These are phyloP conservation scores for Phytophthora rubi DNA, from an alignment of 352 stramenopile species.

Conservation along the genomic window DNA sequence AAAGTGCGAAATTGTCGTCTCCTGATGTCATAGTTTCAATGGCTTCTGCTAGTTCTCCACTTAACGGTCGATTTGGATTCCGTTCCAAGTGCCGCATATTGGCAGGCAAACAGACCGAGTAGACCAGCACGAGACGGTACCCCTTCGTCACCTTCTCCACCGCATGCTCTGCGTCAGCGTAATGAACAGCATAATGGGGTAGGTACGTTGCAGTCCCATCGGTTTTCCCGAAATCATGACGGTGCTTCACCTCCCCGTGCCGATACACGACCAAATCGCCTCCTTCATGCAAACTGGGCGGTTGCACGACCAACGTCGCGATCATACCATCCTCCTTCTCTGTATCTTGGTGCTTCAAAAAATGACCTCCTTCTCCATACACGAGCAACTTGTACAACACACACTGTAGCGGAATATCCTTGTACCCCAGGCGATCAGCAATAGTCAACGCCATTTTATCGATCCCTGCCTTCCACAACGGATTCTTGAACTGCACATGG, in stretches of 20 bases:
- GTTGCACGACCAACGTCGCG: constrained; percentile 36
- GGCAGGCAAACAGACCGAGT: constrained; percentile 33
- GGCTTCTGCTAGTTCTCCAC: constrained; percentile 14
- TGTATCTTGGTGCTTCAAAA: constrained; percentile 49
- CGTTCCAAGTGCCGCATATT: constrained; percentile 17
- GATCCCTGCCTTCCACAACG: constrained; percentile 9
- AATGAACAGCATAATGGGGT: constrained; percentile 32
- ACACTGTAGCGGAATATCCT: constrained; percentile 12
- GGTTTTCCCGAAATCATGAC: constrained; percentile 34
- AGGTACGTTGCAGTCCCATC: constrained; percentile 15
- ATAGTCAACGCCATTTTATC: constrained; percentile 8
- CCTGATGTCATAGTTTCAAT: constrained; percentile 38
- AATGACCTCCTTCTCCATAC: constrained; percentile 42
- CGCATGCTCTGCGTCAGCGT: constrained; percentile 33
- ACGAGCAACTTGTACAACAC: constrained; percentile 5
- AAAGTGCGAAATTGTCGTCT: constrained; percentile 35
- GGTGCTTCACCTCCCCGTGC: constrained; percentile 3
- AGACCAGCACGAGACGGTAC: constrained; percentile 32
- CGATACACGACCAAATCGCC: constrained; percentile 37
- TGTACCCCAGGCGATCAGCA: constrained; percentile 13
- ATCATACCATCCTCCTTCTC: constrained; percentile 62
- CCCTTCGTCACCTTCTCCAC: constrained; percentile 29
- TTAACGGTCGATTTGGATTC: constrained; percentile 2
- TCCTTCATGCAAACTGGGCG: constrained; percentile 30
- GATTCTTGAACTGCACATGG: constrained; percentile 14